Evolutionary conservation across 495 filamentous ascomycete genomes (phyloP).

Genomic region (Penicillium dipodomyicola): DNA sequence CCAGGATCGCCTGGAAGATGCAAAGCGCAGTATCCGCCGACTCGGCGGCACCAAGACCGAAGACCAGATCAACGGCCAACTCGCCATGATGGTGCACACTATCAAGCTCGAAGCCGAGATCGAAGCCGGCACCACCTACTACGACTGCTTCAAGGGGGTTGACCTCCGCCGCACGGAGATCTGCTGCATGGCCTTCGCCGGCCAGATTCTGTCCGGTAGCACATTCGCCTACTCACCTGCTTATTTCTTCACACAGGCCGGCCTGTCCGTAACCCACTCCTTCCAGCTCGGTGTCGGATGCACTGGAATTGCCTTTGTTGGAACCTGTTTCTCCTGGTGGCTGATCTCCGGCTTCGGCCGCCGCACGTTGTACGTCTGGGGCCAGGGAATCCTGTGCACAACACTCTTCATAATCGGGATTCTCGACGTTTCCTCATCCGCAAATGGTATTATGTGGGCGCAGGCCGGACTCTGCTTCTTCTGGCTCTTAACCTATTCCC

Average conservation of each 20-base stretch:
- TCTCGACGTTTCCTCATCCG: slow-evolving; percentile 52
- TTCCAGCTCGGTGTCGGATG: slow-evolving; percentile 48
- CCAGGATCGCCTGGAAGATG: slow-evolving; percentile 51
- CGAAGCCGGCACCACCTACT: slow-evolving; percentile 56
- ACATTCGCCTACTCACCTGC: slow-evolving; percentile 69
- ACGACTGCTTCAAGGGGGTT: slow-evolving; percentile 69
- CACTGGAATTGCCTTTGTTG: slow-evolving; percentile 62
- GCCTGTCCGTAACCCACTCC: slow-evolving; percentile 51
- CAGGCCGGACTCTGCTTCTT: slow-evolving; percentile 57
- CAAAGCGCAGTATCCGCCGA: slow-evolving; percentile 38
- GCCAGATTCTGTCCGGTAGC: slow-evolving; percentile 70
- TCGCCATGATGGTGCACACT: slow-evolving; percentile 62
- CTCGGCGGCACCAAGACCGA: slow-evolving; percentile 51
- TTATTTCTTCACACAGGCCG: slow-evolving; percentile 71
- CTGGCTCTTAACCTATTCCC: slow-evolving; percentile 66
- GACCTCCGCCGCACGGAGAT: slow-evolving; percentile 71
- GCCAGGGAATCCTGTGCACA: slow-evolving; percentile 52
- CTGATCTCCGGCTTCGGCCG: slow-evolving; percentile 54
- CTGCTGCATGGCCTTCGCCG: slow-evolving; percentile 65
- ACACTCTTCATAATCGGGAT: slow-evolving; percentile 67
- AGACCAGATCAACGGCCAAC: slow-evolving; percentile 38
- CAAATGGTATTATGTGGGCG: slow-evolving; percentile 34
- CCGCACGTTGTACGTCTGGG: slow-evolving; percentile 66
- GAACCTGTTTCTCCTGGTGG: slow-evolving; percentile 53
- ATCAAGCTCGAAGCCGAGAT: slow-evolving; percentile 58